Percentiles rank a stretch among this genome's conserved stretches.
These are phyloP conservation scores for Citrus australasica DNA, from an alignment of 345 rosid species.

Conservation along the genomic window DNA sequence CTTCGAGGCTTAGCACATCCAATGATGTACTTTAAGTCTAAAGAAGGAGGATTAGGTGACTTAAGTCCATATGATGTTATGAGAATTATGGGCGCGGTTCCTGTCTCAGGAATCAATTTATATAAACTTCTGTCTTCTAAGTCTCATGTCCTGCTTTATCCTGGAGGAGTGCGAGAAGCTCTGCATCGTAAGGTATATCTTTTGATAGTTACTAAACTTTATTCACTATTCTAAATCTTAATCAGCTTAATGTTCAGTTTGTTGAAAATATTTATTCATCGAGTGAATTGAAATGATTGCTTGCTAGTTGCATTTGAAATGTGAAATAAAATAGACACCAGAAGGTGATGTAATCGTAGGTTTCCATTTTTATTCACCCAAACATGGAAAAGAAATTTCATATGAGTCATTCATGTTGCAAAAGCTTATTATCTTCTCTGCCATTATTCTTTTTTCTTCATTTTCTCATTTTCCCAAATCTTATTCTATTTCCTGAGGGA, in stretches of 20 bases:
- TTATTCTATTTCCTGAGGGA: too few relatives aligned
- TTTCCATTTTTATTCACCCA: background rate
- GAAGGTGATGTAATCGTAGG: background rate
- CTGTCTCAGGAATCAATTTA: conserved; percentile 55
- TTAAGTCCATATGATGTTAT: conserved; percentile 25
- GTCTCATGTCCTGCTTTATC: conserved; percentile 62
- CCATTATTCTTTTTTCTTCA: too few relatives aligned
- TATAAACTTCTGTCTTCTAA: conserved; percentile 58
- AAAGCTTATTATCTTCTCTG: too few relatives aligned
- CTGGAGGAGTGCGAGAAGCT: conserved; percentile 81
- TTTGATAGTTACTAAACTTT: background rate
- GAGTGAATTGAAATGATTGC: background rate
- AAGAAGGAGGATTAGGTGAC: conserved; percentile 17
- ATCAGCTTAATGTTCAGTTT: background rate
- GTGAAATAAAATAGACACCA: background rate
- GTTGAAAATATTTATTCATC: background rate
- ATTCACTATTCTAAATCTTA: background rate
- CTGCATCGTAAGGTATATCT: conserved; percentile 50
- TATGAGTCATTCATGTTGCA: background rate
- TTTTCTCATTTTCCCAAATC: too few relatives aligned
- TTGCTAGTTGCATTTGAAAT: background rate
- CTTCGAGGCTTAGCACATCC: conserved; percentile 54
- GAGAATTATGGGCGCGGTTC: conserved; percentile 64
- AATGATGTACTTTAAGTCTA: conserved; percentile 19
- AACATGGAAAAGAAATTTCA: background rate